Evolutionary conservation across 1,284 basidiomycete species (phyloP), one percentile per base, ranked within the genome.

Genomic region (Cryptococcus sp.): DNA sequence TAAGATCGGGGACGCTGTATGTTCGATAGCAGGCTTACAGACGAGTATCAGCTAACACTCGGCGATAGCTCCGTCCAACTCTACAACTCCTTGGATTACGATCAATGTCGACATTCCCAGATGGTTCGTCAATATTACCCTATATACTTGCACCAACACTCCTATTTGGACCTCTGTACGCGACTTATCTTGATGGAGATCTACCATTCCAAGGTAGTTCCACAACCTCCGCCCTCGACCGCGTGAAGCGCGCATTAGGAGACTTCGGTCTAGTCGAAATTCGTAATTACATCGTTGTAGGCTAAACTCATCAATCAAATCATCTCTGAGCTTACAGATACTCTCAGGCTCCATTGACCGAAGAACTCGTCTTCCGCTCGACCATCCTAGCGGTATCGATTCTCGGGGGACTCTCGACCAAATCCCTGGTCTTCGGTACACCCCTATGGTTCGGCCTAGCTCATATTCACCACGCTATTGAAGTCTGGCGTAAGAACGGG

Each of bases 371-470:
- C 3, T 98, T 97, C 71, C 82, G 96, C 32, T 86, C 87, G 0
- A 93, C 90, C 69, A 83, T 95, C 45, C 79, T 97, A 23, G 78
- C 85, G 2, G 81, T 86, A 1, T 88, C 90, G 58, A 79, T 86
- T 53, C 80, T 92, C 37, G 82, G 85, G 0, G 83, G 84, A n/a
- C 79, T 82, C 1, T 81, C 82, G 0, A 79, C 67, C 23, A 69
- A 61, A 41, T 79, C 80, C 50, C 84, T 93, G 78, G 83, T 97
- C 50, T 89, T 91, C 63, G 74, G 86, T 0, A 83, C 87, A 0
- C 95, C 95, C 0, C 75, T 95, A 8, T 87, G 87, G 67, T 98
- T 98, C 67, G 94, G 92, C 4, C 72, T 90, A 43, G 95, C 95
- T 0, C 95, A 98, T 70, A 76, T 87, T 0, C 95, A 98, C 70